phyloP scores from a whole-genome alignment of 1,284 basidiomycete species.

The Acaromyces ingoldii region DNA sequence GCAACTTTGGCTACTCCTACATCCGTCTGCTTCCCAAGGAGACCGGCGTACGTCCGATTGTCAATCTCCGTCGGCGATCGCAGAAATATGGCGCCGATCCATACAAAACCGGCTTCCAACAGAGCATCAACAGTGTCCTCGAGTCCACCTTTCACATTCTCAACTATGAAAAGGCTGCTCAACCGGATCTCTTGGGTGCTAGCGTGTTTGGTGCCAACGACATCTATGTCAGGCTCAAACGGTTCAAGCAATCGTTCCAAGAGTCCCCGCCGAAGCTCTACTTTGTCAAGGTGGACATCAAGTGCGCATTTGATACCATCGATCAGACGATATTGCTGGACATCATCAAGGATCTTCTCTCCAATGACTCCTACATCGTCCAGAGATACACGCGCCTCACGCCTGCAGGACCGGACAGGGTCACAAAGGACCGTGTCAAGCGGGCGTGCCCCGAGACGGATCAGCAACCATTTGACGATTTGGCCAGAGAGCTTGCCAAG shows the following conservation, averaged over 20 bases:
- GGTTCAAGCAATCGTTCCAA: conserved; percentile 15
- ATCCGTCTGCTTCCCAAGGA: conserved; percentile 90
- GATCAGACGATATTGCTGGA: conserved; percentile 77
- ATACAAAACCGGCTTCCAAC: conserved; percentile 33
- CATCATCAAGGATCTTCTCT: conserved; percentile 64
- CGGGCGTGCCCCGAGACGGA: conserved; percentile 58
- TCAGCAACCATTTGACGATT: conserved; percentile 66
- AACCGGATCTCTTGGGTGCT: conserved; percentile 20
- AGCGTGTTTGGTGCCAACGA: conserved; percentile 52
- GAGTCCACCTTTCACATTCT: conserved; percentile 58
- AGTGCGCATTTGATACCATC: conserved; percentile 93
- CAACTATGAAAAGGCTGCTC: conserved; percentile 25
- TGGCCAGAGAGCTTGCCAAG: conserved; percentile 55
- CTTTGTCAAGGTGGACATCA: conserved; percentile 93
- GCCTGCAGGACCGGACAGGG: conserved; percentile 4
- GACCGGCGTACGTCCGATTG: conserved; percentile 86
- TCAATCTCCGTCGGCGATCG: conserved; percentile 67
- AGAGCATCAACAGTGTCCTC: conserved; percentile 80
- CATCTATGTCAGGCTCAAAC: conserved; percentile 39
- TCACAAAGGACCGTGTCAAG: conserved; percentile 16
- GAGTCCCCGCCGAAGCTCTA: conserved; percentile 60
- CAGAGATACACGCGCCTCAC: conserved; percentile 37
- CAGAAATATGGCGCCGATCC: background rate
- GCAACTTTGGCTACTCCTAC: conserved; percentile 69
- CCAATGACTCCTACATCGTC: conserved; percentile 31